Percentiles rank a stretch among this genome's conserved stretches.
Conservation (phyloP, 2,329 filamentous ascomycete genomes). For the Colletotrichum gloeosporioides region DNA sequence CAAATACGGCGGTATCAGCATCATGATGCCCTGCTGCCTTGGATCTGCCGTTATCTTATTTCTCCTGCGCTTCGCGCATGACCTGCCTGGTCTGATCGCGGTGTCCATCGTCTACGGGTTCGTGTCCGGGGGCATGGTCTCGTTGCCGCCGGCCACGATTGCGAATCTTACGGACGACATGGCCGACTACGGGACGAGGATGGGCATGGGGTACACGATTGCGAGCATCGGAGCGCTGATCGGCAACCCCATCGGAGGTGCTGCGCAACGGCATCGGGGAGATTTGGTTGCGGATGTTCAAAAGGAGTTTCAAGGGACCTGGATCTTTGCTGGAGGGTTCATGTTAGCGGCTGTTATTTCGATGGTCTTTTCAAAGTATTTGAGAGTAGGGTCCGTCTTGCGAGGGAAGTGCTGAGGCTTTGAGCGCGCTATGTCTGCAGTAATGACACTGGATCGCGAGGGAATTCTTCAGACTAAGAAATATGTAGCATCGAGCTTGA, state of each 20-base stretch:
- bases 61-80: neutral
- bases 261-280: neutral
- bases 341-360: slow-evolving; percentile 6
- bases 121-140: slow-evolving; percentile 20
- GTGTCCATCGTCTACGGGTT: slow-evolving; percentile 19
- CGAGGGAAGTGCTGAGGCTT: neutral
- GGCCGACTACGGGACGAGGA: slow-evolving; percentile 11
- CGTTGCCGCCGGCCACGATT: slow-evolving; percentile 19
- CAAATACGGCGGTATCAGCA: slow-evolving; percentile 15
- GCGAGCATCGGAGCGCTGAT: slow-evolving; percentile 16
- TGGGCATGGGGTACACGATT: slow-evolving; percentile 23
- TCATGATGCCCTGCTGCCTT: slow-evolving; percentile 15
- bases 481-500: neutral
- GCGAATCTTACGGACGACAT: slow-evolving; percentile 13
- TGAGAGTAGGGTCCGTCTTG: neutral
- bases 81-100: slow-evolving; percentile 13
- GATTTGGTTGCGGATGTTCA: neutral
- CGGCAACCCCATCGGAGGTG: slow-evolving; percentile 20
- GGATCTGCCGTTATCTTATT: slow-evolving; percentile 11
- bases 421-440: neutral
- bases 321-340: slow-evolving; percentile 9
- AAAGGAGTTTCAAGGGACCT: slow-evolving; percentile 10
- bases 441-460: neutral
- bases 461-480: neutral
- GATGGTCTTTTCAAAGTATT: neutral